Conservation (phyloP, 2,329 filamentous ascomycete genomes). For the Penicillium olsonii region DNA sequence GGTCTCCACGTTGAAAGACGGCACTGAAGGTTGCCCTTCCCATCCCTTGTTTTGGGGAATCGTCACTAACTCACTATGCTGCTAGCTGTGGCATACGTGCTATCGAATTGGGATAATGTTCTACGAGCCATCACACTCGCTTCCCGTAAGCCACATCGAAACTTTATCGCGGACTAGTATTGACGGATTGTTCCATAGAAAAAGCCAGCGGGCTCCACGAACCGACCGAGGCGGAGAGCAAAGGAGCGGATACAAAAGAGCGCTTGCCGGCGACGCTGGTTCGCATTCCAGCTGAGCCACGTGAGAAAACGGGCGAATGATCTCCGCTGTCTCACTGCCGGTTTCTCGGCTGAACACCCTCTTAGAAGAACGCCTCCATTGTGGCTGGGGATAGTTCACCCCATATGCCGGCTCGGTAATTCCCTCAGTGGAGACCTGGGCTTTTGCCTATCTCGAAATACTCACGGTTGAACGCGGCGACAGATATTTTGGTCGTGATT, state of each 20-base stretch:
- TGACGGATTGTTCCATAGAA: slow-evolving; percentile 19
- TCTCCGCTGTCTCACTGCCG: slow-evolving; percentile 1
- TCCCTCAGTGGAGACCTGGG: background rate
- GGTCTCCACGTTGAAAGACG: slow-evolving; percentile 60
- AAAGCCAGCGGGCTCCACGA: slow-evolving; percentile 28
- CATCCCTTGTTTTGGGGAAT: slow-evolving; percentile 1
- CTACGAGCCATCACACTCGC: slow-evolving; percentile 66
- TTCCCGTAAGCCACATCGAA: slow-evolving; percentile 51
- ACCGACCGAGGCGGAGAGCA: slow-evolving; percentile 10
- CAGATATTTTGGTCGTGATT: background rate
- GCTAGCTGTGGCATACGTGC: slow-evolving; percentile 63
- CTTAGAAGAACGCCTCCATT: background rate
- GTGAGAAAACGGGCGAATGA: slow-evolving; percentile 25
- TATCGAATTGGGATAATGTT: slow-evolving; percentile 68
- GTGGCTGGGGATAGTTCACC: background rate
- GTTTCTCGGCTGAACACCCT: background rate
- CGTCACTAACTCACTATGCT: slow-evolving; percentile 6
- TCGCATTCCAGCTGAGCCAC: slow-evolving; percentile 41
- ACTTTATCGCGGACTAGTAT: slow-evolving; percentile 11
- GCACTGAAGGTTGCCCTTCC: slow-evolving; percentile 56
- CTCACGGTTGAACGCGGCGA: background rate
- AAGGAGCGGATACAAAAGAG: slow-evolving; percentile 65
- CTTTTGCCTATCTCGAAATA: background rate
- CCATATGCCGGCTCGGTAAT: background rate
- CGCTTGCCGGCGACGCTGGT: slow-evolving; percentile 45